Percentiles rank a stretch among this genome's conserved stretches.
phyloP scores from a whole-genome alignment of 768 basidiomycete genomes.

The Nidula microcarpa region DNA sequence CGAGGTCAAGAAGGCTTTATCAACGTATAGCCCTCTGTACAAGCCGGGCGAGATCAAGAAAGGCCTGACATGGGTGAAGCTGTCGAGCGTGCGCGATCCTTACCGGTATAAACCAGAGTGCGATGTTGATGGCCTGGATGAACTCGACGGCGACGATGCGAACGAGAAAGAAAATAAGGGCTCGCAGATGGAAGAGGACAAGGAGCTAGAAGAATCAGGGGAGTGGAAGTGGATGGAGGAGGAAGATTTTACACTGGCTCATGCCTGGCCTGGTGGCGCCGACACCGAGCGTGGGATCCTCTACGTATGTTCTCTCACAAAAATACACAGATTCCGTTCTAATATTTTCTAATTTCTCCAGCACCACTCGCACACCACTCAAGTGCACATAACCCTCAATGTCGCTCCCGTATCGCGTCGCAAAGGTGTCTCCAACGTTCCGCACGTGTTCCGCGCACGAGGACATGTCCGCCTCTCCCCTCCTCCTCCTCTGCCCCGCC shows the following conservation, averaged over 20 bases:
- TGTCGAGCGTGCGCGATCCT: slow-evolving; percentile 53
- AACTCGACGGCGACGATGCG: slow-evolving; percentile 23
- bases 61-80: slow-evolving; percentile 42
- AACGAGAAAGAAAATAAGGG: slow-evolving; percentile 33
- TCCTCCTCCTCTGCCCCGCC: slow-evolving; percentile 14
- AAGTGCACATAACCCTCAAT: slow-evolving; percentile 65
- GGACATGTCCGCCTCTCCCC: slow-evolving; percentile 38
- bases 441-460: slow-evolving; percentile 54
- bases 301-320: slow-evolving; percentile 45
- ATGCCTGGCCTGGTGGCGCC: slow-evolving; percentile 54
- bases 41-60: slow-evolving; percentile 51
- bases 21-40: slow-evolving; percentile 34
- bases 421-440: slow-evolving; percentile 57
- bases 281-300: slow-evolving; percentile 46
- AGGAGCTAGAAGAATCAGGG: slow-evolving; percentile 25
- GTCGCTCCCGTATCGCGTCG: slow-evolving; percentile 46
- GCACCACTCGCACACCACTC: slow-evolving; percentile 50
- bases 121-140: slow-evolving; percentile 19
- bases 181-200: slow-evolving; percentile 19
- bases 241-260: slow-evolving; percentile 57
- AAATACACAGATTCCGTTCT: background rate
- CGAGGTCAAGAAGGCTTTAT: slow-evolving; percentile 49
- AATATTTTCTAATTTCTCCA: slow-evolving; percentile 18
- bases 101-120: slow-evolving; percentile 34
- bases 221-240: slow-evolving; percentile 70